Percentiles rank a stretch among this genome's conserved stretches.
phyloP scores from a whole-genome alignment of 768 basidiomycete genomes.

The Macrocybe gigantea region DNA sequence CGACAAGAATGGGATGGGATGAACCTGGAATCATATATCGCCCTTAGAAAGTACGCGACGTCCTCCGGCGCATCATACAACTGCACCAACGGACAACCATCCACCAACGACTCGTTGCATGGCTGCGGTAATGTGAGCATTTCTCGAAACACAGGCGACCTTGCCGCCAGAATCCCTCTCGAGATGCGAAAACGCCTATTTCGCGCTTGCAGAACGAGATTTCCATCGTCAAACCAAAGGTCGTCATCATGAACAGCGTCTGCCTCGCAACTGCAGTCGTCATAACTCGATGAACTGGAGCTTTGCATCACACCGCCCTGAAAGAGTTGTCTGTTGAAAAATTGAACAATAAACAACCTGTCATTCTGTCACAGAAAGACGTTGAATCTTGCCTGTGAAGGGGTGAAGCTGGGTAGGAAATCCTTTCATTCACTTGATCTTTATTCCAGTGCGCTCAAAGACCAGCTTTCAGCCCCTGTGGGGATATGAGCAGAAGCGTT shows the following conservation, averaged over 20 bases:
- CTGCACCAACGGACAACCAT: constrained; percentile 26
- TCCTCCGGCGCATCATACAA: constrained; percentile 28
- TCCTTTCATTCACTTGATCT: no score
- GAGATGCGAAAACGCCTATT: constrained; percentile 28
- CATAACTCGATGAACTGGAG: no score
- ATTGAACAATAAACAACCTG: no score
- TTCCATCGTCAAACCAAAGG: constrained; percentile 35
- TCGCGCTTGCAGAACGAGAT: constrained; percentile 30
- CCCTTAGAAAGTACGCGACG: constrained; percentile 26
- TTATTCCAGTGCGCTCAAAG: no score
- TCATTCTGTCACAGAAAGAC: no score
- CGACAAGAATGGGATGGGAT: constrained; percentile 1
- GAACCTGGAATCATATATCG: constrained; percentile 29
- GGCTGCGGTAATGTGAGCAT: constrained; percentile 34
- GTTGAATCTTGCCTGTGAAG: no score
- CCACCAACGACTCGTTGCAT: constrained; percentile 17
- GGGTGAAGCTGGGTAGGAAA: no score
- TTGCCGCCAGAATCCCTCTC: constrained; percentile 25
- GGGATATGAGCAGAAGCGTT: no score
- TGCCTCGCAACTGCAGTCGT: no score
- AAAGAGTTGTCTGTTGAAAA: no score
- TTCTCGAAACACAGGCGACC: constrained; percentile 30
- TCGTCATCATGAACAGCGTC: neutral
- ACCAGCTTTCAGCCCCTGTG: no score
- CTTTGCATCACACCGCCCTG: no score